These are phyloP conservation scores for Mortierella sp. DNA, from an alignment of 371 early-diverging fungal species.

Conservation along the genomic window DNA sequence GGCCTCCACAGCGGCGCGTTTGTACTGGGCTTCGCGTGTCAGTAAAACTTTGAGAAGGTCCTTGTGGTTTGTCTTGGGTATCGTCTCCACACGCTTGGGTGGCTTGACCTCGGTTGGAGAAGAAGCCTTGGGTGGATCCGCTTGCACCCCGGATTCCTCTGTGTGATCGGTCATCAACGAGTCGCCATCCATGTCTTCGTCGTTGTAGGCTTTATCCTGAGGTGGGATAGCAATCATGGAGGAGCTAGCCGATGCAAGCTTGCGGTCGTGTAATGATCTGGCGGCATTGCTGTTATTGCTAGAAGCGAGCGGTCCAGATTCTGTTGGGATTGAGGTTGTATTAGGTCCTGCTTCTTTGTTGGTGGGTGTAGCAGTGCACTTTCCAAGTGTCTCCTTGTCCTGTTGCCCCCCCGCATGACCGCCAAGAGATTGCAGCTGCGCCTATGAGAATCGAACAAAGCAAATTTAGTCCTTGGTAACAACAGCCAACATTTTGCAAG, in stretches of 20 bases:
- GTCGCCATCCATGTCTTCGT: constrained; percentile 37
- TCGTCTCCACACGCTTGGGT: constrained; percentile 25
- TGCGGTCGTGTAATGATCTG: neutral
- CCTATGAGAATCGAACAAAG: constrained; percentile 15
- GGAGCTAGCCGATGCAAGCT: constrained; percentile 32
- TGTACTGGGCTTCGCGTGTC: constrained; percentile 51
- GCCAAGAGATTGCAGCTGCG: constrained; percentile 47
- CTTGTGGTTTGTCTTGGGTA: constrained; percentile 29
- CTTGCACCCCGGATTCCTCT: neutral
- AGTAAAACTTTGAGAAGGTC: constrained; percentile 27
- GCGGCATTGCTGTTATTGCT: neutral
- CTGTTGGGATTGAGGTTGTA: constrained; percentile 10
- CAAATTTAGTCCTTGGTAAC: neutral
- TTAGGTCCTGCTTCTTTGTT: neutral
- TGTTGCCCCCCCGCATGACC: constrained; percentile 24
- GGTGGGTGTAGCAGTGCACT: neutral
- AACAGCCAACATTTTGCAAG: neutral
- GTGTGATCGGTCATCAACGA: constrained; percentile 21
- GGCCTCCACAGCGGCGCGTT: constrained; percentile 35
- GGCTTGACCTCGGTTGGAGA: constrained; percentile 13
- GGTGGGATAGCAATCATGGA: constrained; percentile 52
- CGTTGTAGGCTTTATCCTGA: constrained; percentile 23
- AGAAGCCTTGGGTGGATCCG: neutral
- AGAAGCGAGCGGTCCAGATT: neutral
- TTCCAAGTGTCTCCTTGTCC: constrained; percentile 2